These are phyloP conservation scores for Termitomyces heimii DNA, from an alignment of 768 basidiomycete species.

Conservation along the genomic window DNA sequence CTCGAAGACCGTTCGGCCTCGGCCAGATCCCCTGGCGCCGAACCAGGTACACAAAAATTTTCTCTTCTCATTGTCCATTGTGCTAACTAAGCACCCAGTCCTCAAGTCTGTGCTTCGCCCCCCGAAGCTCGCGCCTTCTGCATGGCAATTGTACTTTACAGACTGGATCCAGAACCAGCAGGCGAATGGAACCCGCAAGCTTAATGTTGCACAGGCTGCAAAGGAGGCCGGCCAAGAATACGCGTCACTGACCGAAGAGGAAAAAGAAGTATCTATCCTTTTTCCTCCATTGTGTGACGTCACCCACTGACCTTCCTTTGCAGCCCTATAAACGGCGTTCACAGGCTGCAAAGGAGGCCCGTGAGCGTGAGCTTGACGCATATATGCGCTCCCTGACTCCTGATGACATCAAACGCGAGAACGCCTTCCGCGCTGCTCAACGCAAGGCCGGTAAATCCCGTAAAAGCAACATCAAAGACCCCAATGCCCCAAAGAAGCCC, in stretches of 20 bases:
- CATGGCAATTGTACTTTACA: conserved; percentile 96
- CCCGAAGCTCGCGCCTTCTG: conserved; percentile 88
- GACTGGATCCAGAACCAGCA: conserved; percentile 91
- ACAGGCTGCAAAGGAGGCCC: conserved; percentile 76
- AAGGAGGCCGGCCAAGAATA: conserved; percentile 94
- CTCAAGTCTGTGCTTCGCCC: conserved; percentile 77
- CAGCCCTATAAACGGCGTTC: conserved; percentile 86
- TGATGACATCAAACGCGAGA: conserved; percentile 93
- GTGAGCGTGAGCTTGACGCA: conserved; percentile 74
- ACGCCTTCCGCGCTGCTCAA: conserved; percentile 85
- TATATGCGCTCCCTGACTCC: conserved; percentile 90
- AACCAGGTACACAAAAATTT: conserved; percentile 32
- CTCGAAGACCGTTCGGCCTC: conserved; percentile 28
- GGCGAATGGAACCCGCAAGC: conserved; percentile 71
- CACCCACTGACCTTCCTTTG: conserved; percentile 18
- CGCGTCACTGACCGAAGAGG: conserved; percentile 65
- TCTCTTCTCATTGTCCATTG: conserved; percentile 5
- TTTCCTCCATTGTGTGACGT: conserved; percentile 26
- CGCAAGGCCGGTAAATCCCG: conserved; percentile 90
- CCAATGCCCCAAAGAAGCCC: conserved; percentile 95
- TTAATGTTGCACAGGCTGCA: conserved; percentile 93
- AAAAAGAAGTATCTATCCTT: conserved; percentile 62
- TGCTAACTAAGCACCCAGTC: conserved; percentile 29
- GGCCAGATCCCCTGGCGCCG: conserved; percentile 25
- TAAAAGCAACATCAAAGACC: conserved; percentile 94